Evolutionary conservation across 2,329 filamentous ascomycete species (phyloP), one percentile per base, ranked within the genome.

Genomic region (Pyrenochaeta sp.): DNA sequence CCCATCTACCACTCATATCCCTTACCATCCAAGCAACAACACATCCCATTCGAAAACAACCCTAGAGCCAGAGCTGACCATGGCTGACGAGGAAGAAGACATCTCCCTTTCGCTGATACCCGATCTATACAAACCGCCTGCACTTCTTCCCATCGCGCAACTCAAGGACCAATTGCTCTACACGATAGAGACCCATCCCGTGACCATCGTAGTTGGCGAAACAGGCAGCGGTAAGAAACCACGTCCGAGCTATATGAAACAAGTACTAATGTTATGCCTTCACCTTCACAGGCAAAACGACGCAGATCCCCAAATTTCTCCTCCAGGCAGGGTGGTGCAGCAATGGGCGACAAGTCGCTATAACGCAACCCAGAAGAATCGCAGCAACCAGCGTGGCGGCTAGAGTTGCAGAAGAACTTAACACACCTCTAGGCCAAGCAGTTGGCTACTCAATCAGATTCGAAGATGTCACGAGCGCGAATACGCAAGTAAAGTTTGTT

Each of bases 281-380:
- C 42, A 13, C 7, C 24, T 15, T 44, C 6, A 30, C 25, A 93
- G 94, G 42, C 32, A 98, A 98, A 79, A 97, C 93, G 1, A 98
- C 95, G 0, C 95, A 98, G 74, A 90, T 98, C 43, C 95, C 95
- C 0, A 94, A 97, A 68, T 98, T 91, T 69, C 85, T 98, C 12
- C 89, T 96, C 56, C 84, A 91, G 68, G 91, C 90, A 71, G 94
- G 94, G 78, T 98, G 94, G 93, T 94, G 92, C 73, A 83, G 85
- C 28, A 86, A 93, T 73, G 92, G 91, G 22, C 96, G 93, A 73
- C 77, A 91, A 45, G 90, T 99, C 66, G 94, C 89, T 22, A 85
- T 98, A 43, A 98, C 95, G 15, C 94, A 98, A 15, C 64, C 64
- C 5, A 52, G 62, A 2, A 34, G 62, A 4, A 65, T 65, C 46